Evolutionary conservation across 2,329 filamentous ascomycete genomes (phyloP).

Genomic region (Penicillium janthinellum): DNA sequence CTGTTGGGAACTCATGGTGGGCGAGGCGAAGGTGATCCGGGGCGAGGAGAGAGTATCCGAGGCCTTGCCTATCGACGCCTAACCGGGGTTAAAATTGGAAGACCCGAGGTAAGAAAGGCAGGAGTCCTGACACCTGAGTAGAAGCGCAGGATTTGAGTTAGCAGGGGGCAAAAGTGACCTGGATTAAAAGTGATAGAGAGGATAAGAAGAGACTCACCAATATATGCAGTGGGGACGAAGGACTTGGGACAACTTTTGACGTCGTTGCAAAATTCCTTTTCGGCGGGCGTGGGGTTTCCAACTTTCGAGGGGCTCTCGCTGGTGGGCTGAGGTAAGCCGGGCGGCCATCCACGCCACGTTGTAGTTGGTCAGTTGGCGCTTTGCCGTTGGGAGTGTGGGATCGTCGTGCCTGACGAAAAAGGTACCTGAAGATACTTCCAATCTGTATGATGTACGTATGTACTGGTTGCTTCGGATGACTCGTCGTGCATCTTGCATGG

Average conservation of each 20-base stretch:
- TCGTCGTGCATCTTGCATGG: not conserved
- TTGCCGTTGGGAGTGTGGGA: not conserved
- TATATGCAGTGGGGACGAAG: constrained; percentile 2
- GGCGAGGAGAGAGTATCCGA: constrained; percentile 23
- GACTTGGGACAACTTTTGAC: constrained; percentile 19
- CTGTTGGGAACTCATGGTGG: constrained; percentile 79
- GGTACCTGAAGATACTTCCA: not conserved
- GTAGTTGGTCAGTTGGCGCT: not conserved
- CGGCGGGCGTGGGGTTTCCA: constrained; percentile 34
- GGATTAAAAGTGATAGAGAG: too few species aligned
- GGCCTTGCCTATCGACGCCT: constrained; percentile 28
- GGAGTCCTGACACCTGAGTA: constrained; percentile 19
- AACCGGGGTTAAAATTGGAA: constrained; percentile 21
- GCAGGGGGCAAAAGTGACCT: not conserved
- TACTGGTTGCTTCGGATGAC: not conserved
- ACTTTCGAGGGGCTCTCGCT: constrained; percentile 20
- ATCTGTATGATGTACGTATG: not conserved
- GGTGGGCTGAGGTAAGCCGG: constrained; percentile 35
- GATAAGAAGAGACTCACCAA: not conserved
- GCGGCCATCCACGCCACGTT: constrained; percentile 7
- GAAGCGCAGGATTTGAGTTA: constrained; percentile 1
- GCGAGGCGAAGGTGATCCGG: constrained; percentile 34
- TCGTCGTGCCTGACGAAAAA: not conserved
- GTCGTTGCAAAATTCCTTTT: constrained; percentile 36
- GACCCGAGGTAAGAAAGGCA: constrained; percentile 25